A percentile compares a stretch with the other conserved stretches of the same genome.
These are phyloP conservation scores for Knoxdaviesia capensis DNA, from an alignment of 2,329 filamentous ascomycete genomes.

Conservation along the genomic window DNA sequence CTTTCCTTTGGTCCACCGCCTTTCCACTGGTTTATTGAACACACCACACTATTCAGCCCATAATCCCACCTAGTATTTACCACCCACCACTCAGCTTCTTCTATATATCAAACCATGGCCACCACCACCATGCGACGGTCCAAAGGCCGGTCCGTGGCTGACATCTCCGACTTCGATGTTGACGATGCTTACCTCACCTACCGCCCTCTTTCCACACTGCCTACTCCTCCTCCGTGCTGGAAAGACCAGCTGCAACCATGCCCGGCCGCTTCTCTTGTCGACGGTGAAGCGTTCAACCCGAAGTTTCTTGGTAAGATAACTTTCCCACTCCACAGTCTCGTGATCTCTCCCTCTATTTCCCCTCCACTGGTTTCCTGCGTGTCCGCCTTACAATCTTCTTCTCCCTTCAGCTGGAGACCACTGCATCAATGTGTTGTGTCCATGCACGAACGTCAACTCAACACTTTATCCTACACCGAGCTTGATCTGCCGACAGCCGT, in stretches of 20 bases:
- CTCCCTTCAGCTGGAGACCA: background rate
- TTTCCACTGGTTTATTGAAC: too few species aligned
- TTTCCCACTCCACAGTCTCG: background rate
- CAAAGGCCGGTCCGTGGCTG: constrained; percentile 5
- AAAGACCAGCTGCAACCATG: constrained; percentile 16
- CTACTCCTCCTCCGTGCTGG: constrained; percentile 42
- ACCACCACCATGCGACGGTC: constrained; percentile 5
- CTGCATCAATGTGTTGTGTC: too few species aligned
- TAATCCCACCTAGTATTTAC: background rate
- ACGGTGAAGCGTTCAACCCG: constrained; percentile 21
- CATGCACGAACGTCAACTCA: too few species aligned
- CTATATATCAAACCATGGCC: background rate
- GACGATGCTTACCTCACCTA: constrained; percentile 39
- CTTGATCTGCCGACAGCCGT: too few species aligned
- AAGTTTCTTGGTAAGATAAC: constrained; percentile 16
- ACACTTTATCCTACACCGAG: too few species aligned
- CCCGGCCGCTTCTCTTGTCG: constrained; percentile 10
- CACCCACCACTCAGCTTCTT: background rate
- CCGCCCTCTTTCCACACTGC: constrained; percentile 45
- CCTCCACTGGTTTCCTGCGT: background rate
- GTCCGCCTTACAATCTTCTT: background rate
- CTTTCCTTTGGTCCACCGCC: too few species aligned
- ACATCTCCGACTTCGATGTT: constrained; percentile 20
- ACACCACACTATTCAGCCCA: too few species aligned
- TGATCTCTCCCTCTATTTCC: background rate